Base-by-base conservation (phyloP, 2,329 filamentous ascomycete species). In the Helotiales sp. region DNA sequence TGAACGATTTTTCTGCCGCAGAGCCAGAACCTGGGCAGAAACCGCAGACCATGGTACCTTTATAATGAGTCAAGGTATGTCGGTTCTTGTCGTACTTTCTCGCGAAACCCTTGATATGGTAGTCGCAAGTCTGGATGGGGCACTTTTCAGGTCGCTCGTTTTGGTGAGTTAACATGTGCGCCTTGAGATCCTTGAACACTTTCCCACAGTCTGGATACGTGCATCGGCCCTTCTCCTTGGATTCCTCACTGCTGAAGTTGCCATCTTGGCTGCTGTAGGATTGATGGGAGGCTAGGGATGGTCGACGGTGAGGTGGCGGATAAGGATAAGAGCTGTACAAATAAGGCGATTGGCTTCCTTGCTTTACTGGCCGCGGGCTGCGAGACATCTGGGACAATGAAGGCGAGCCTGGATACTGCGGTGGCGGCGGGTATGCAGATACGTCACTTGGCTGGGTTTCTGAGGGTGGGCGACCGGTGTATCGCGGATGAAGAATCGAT, bases 1-100 rank as follows among this genome's bases (percentile, higher is more conserved):
- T 97, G 75, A 99, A 98, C 63, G 90, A 91, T 79, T 97, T 97
- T 74, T 97, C 93, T 5, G 89, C 90, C 1, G 91, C 84, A 2
- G 91, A 93, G 5, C 93, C 92, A 19, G 88, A 89, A 3, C 92
- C 91, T 0, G 93, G 91, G 66, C 95, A 98, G 74, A 98, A 98
- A 5, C 93, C 93, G 69, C 95, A 99, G 7, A 96, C 89, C 92
- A 98, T 97, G 13, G 91, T 97, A 8, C 93, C 93, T 74, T 96
- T 96, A 79, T 98, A 99, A 71, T 98, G 95, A 2, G 93, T 98
- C 63, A 98, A 76, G 1, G 93, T 96, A 72, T 99, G 95, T 12
- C 95, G 81, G 73, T 98, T 98, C 80, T 97, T 97, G 77, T 98
- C 95, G 72, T 98, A 99, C 74, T 98, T 98, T 60, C 93, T 83